Percentiles rank a stretch among this genome's conserved stretches.
Evolutionary conservation across 106 monocot species (phyloP).

Genomic region (Posidonia australis): DNA sequence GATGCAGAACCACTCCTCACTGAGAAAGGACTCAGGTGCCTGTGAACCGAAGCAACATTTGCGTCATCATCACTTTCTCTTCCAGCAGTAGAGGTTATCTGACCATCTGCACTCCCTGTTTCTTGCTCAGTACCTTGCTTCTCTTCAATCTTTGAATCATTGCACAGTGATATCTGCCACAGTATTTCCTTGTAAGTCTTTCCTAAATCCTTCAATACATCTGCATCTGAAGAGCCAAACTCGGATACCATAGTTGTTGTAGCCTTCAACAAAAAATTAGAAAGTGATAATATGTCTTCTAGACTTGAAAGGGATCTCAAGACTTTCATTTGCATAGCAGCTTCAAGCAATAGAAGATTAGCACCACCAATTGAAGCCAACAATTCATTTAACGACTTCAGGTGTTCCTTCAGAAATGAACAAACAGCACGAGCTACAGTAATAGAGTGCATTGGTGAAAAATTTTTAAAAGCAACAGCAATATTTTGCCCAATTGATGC

Average conservation of each 20-base stretch:
- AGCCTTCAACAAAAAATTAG: constrained; percentile 55
- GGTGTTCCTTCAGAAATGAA: constrained; percentile 43
- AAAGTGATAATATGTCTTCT: constrained; percentile 49
- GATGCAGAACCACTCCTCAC: constrained; percentile 22
- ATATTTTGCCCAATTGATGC: constrained; percentile 45
- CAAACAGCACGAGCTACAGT: constrained; percentile 38
- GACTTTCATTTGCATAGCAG: constrained; percentile 26
- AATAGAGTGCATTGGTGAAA: constrained; percentile 50
- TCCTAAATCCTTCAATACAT: constrained; percentile 47
- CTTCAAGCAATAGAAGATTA: constrained; percentile 32
- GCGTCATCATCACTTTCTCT: constrained; percentile 55
- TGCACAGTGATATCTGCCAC: constrained; percentile 56
- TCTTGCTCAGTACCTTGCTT: constrained; percentile 9
- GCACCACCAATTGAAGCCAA: constrained; percentile 28
- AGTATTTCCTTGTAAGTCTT: constrained; percentile 52
- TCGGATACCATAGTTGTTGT: constrained; percentile 47
- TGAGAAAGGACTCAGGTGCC: constrained; percentile 32
- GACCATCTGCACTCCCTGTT: constrained; percentile 23
- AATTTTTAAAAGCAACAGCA: constrained; percentile 58
- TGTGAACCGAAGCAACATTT: constrained; percentile 19
- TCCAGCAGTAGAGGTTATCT: constrained; percentile 15
- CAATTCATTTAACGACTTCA: constrained; percentile 41
- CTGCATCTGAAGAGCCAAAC: constrained; percentile 54
- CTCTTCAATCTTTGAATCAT: constrained; percentile 34
- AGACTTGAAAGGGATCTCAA: constrained; percentile 41